Percentiles rank a stretch among this genome's conserved stretches.
phyloP scores from a whole-genome alignment of 768 basidiomycete genomes.

The Pisolithus marmoratus region DNA sequence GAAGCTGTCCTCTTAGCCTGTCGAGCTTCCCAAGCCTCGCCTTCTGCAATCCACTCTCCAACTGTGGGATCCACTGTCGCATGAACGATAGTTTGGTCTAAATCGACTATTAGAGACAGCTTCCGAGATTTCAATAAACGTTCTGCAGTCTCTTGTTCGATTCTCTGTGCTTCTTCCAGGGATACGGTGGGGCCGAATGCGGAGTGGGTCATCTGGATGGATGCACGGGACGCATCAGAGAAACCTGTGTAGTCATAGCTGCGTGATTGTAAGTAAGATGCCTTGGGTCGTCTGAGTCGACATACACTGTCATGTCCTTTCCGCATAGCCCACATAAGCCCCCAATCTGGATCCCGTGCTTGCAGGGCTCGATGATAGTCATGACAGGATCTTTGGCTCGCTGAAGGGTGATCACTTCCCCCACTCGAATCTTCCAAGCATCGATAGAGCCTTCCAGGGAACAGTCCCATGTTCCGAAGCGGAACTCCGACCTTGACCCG shows the following conservation, averaged over 20 bases:
- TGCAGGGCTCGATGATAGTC: constrained; percentile 84
- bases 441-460: constrained; percentile 75
- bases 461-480: constrained; percentile 89
- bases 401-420: constrained; percentile 57
- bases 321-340: constrained; percentile 94
- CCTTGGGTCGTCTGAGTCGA: constrained; percentile 2
- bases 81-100: constrained; percentile 98
- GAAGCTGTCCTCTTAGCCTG: constrained; percentile 40
- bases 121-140: constrained; percentile 71
- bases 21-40: constrained; percentile 70
- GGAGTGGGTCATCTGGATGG: constrained; percentile 92
- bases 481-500: constrained; percentile 51
- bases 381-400: constrained; percentile 59
- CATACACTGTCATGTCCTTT: constrained; percentile 89
- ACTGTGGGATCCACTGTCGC: constrained; percentile 98
- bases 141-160: constrained; percentile 78
- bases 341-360: constrained; percentile 87
- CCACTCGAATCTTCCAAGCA: constrained; percentile 61
- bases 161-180: constrained; percentile 83
- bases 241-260: constrained; percentile 85
- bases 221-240: constrained; percentile 80
- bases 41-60: constrained; percentile 92
- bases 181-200: constrained; percentile 89
- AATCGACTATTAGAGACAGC: constrained; percentile 94
- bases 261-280: constrained; percentile 11